A percentile compares a stretch with the other conserved stretches of the same genome.
Evolutionary conservation across 306 rosid genomes (phyloP).

Genomic region (Dryas alaskensis): DNA sequence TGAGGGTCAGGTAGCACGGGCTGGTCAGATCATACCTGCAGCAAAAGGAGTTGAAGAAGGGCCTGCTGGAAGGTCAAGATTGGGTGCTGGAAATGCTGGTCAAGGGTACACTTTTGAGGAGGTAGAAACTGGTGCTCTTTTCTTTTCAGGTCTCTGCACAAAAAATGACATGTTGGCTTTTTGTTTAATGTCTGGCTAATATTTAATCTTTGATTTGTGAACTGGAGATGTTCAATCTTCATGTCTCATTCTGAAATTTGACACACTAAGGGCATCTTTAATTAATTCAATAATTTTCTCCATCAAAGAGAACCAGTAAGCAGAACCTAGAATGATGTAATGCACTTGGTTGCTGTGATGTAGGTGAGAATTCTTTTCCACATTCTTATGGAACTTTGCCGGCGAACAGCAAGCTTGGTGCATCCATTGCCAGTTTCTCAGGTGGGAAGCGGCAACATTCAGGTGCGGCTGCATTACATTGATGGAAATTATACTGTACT

Average conservation of each 20-base stretch:
- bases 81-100: conserved; percentile 96
- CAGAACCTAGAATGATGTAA: conserved; percentile 11
- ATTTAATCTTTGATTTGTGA: background rate
- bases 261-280: background rate
- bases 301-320: background rate
- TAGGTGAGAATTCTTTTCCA: conserved; percentile 88
- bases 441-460: conserved; percentile 81
- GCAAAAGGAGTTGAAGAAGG: conserved; percentile 81
- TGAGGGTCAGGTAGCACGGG: conserved; percentile 64
- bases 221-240: conserved; percentile 6
- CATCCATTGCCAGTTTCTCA: conserved; percentile 94
- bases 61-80: conserved; percentile 65
- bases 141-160: background rate
- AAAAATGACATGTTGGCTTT: background rate
- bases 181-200: background rate
- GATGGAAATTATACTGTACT: conserved; percentile 91
- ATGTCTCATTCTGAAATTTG: conserved; percentile 1
- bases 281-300: background rate
- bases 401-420: conserved; percentile 63
- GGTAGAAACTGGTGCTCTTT: conserved; percentile 41
- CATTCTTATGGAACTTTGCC: conserved; percentile 85
- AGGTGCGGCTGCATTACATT: conserved; percentile 89
- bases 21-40: conserved; percentile 59
- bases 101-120: conserved; percentile 98
- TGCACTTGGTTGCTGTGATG: conserved; percentile 30